phyloP scores from a whole-genome alignment of 257 asterid species.

The Salvia splendens region DNA sequence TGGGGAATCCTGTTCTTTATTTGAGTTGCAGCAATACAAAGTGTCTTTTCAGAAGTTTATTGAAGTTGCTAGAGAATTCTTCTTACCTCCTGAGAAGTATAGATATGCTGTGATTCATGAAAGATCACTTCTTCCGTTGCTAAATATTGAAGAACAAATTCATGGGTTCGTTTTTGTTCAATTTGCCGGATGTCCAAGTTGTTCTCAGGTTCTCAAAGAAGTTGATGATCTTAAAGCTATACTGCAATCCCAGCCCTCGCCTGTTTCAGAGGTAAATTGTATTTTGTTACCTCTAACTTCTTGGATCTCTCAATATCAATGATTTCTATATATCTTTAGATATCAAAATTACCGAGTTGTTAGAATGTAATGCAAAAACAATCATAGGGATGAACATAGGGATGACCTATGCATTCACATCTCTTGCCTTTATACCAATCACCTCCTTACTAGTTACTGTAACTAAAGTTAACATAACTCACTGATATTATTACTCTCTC shows the following conservation, averaged over 20 bases:
- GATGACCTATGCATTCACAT: too few species aligned
- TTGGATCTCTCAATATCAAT: constrained; percentile 24
- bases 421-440: too few species aligned
- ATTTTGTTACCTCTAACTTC: constrained; percentile 25
- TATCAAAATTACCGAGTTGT: background rate
- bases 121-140: constrained; percentile 62
- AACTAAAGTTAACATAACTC: too few species aligned
- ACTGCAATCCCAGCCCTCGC: constrained; percentile 58
- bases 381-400: too few species aligned
- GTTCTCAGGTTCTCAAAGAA: constrained; percentile 65
- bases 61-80: constrained; percentile 59
- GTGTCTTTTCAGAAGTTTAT: constrained; percentile 63
- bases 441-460: too few species aligned
- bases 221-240: constrained; percentile 59
- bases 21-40: constrained; percentile 62
- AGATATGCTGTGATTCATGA: constrained; percentile 70
- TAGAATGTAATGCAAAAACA: background rate
- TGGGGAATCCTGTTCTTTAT: constrained; percentile 52
- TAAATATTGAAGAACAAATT: constrained; percentile 56
- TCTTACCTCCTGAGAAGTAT: constrained; percentile 79
- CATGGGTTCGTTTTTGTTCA: constrained; percentile 64
- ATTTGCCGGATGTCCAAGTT: constrained; percentile 68
- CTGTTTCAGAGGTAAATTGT: constrained; percentile 72
- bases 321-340: constrained; percentile 15
- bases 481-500: too few species aligned